Evolutionary conservation across 805 yeast species (phyloP).

Genomic region (Saturnispora mendoncae): DNA sequence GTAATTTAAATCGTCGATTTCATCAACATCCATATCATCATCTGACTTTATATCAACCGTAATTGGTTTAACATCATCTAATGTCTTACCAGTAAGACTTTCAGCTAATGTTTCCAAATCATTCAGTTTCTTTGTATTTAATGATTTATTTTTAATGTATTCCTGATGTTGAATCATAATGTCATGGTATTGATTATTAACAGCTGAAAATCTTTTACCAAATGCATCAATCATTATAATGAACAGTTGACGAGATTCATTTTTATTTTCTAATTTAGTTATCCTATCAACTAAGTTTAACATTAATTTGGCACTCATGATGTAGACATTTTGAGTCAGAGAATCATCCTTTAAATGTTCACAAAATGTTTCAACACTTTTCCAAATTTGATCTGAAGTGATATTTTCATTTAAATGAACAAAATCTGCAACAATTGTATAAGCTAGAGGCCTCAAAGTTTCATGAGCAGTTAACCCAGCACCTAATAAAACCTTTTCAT

Average conservation of each 20-base stretch:
- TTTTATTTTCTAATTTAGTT: conserved; percentile 68
- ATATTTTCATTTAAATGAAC: conserved; percentile 84
- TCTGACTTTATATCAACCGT: conserved; percentile 3
- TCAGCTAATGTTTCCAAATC: conserved; percentile 34
- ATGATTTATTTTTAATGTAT: conserved; percentile 37
- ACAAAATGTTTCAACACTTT: conserved; percentile 77
- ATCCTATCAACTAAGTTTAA: conserved; percentile 85
- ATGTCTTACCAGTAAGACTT: conserved; percentile 23
- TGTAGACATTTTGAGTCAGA: conserved; percentile 82
- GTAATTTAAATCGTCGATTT: conserved; percentile 7
- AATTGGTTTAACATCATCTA: background rate
- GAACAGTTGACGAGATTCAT: conserved; percentile 75
- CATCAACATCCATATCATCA: conserved; percentile 16
- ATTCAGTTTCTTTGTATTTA: conserved; percentile 35
- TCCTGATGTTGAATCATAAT: conserved; percentile 54
- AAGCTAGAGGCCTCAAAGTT: conserved; percentile 85
- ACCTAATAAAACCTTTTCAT: conserved; percentile 82
- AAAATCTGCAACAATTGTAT: conserved; percentile 91
- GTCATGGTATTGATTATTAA: conserved; percentile 63
- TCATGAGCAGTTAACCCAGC: conserved; percentile 88
- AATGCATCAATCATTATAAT: conserved; percentile 83
- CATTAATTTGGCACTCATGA: conserved; percentile 89
- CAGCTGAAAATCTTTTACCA: conserved; percentile 66
- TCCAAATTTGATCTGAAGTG: conserved; percentile 75
- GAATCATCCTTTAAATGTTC: conserved; percentile 71